A percentile compares a stretch with the other conserved stretches of the same genome.
phyloP scores from a whole-genome alignment of 352 stramenopile genomes.

The Phytopythium litorale region DNA sequence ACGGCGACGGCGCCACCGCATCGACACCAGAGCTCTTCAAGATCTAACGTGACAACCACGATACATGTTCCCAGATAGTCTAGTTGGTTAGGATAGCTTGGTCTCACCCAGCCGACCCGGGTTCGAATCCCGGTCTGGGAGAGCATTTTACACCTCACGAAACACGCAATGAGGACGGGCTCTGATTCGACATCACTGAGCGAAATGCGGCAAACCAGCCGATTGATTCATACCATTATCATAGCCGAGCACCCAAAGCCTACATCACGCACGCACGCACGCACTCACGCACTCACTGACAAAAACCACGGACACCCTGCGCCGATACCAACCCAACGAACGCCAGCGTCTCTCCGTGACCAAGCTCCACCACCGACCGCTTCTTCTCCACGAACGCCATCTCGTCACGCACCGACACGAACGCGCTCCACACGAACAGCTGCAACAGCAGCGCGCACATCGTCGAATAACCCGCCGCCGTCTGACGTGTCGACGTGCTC shows the following conservation, averaged over 20 bases:
- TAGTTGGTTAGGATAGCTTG: too few relatives aligned
- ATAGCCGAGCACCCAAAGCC: background rate
- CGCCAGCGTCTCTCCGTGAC: constrained; percentile 1
- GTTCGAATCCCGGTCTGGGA: too few relatives aligned
- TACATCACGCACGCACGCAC: too few relatives aligned
- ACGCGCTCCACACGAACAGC: background rate
- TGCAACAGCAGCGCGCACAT: background rate
- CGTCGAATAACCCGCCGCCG: background rate
- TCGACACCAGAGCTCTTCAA: too few relatives aligned
- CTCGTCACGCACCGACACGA: constrained; percentile 2
- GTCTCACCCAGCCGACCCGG: too few relatives aligned
- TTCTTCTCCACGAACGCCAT: constrained; percentile 7
- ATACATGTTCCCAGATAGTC: too few relatives aligned
- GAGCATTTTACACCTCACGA: too few relatives aligned
- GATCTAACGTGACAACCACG: too few relatives aligned
- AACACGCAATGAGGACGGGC: too few relatives aligned
- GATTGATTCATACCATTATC: background rate
- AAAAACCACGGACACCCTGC: background rate
- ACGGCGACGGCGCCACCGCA: too few relatives aligned
- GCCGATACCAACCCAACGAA: background rate
- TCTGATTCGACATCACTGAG: background rate
- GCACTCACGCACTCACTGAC: too few relatives aligned
- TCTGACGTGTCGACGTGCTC: background rate
- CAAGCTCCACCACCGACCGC: constrained; percentile 2
- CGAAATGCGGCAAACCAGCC: background rate